phyloP scores from a whole-genome alignment of 1,284 basidiomycete genomes.

The Meira nashicola region DNA sequence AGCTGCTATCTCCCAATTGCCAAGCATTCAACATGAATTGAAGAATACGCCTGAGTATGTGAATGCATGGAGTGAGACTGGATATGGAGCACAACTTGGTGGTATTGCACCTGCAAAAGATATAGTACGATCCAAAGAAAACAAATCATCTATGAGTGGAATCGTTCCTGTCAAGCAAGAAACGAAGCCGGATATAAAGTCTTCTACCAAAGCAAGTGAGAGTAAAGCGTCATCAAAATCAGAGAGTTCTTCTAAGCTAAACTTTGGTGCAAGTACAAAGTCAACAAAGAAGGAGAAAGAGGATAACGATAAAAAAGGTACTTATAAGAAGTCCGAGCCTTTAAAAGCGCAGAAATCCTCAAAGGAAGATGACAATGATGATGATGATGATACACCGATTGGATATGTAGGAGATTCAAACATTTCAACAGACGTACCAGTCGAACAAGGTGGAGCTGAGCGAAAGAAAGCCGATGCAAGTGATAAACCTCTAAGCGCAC shows the following conservation, averaged over 20 bases:
- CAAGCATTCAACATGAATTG: constrained; percentile 33
- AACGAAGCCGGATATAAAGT: neutral
- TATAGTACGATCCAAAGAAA: too few species aligned
- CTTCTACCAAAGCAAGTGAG: neutral
- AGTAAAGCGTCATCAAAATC: neutral
- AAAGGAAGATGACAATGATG: constrained; percentile 15
- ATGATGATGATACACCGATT: constrained; percentile 19
- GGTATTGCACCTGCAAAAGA: constrained; percentile 16
- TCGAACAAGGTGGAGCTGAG: constrained; percentile 3
- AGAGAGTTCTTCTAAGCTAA: neutral
- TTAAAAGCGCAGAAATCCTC: constrained; percentile 12
- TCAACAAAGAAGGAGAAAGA: constrained; percentile 12
- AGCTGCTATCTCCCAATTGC: constrained; percentile 18
- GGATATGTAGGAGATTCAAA: constrained; percentile 12
- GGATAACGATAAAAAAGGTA: constrained; percentile 6
- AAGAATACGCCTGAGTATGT: constrained; percentile 28
- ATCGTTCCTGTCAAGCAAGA: neutral
- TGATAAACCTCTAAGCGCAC: neutral
- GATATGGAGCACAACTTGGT: constrained; percentile 29
- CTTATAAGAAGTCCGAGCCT: constrained; percentile 16
- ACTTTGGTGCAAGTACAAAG: neutral
- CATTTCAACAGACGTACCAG: neutral
- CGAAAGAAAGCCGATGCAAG: constrained; percentile 10
- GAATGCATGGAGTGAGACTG: constrained; percentile 25
- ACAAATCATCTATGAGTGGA: neutral